Conservation (phyloP, 768 basidiomycete species). For the Termitomyces sp. region DNA sequence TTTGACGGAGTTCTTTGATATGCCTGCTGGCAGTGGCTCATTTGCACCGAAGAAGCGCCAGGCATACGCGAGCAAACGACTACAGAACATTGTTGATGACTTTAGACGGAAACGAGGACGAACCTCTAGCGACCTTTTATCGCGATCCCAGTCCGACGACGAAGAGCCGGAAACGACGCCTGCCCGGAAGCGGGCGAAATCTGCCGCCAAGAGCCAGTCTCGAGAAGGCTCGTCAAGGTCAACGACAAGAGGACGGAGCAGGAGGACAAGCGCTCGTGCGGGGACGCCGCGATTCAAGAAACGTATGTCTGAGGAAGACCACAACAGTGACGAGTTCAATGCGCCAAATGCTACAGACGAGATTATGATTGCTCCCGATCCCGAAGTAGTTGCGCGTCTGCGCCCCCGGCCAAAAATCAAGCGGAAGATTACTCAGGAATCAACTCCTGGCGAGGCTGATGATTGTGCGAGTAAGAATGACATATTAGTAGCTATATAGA, state of each 20-base stretch:
- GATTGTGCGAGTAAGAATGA: background rate
- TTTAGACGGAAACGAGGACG: slow-evolving; percentile 57
- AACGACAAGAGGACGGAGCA: slow-evolving; percentile 6
- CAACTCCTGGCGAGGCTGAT: background rate
- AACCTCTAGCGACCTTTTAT: slow-evolving; percentile 17
- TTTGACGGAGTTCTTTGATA: slow-evolving; percentile 70
- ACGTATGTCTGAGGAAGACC: background rate
- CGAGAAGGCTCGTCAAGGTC: slow-evolving; percentile 3
- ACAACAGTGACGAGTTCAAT: slow-evolving; percentile 3
- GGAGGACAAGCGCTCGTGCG: slow-evolving; percentile 3
- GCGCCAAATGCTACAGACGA: background rate
- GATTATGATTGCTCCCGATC: slow-evolving; percentile 14
- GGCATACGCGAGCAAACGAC: slow-evolving; percentile 79
- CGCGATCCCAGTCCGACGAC: slow-evolving; percentile 14
- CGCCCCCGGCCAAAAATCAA: slow-evolving; percentile 30
- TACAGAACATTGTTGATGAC: slow-evolving; percentile 83
- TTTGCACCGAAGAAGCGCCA: slow-evolving; percentile 75
- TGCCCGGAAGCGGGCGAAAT: slow-evolving; percentile 24
- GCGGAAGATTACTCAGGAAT: background rate
- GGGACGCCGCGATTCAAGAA: slow-evolving; percentile 10
- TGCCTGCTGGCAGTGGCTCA: slow-evolving; percentile 60
- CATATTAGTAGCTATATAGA: background rate
- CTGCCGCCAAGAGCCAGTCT: slow-evolving; percentile 10
- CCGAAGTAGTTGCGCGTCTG: slow-evolving; percentile 19
- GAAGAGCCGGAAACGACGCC: slow-evolving; percentile 16